Percentiles rank a stretch among this genome's conserved stretches.
phyloP scores from a whole-genome alignment of 2,329 filamentous ascomycete genomes.

The Aureobasidium sp. region DNA sequence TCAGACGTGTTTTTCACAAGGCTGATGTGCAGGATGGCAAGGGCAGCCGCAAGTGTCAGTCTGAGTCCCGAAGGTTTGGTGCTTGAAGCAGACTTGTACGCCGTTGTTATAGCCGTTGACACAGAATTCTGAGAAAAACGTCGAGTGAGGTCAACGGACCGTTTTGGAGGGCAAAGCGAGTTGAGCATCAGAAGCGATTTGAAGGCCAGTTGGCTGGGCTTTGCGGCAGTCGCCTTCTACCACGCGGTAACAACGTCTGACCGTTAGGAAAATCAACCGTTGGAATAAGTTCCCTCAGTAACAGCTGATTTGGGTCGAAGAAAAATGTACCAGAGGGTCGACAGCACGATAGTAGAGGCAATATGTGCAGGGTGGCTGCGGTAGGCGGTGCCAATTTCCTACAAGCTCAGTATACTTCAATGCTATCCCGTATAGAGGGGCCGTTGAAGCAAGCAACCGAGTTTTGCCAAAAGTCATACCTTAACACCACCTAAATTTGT shows the following conservation, averaged over 20 bases:
- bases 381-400: neutral
- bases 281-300: slow-evolving; percentile 4
- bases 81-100: neutral
- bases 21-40: neutral
- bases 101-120: slow-evolving; percentile 10
- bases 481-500: neutral
- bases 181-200: neutral
- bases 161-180: neutral
- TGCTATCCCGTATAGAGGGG: slow-evolving; percentile 1
- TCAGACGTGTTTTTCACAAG: neutral
- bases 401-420: neutral
- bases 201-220: neutral
- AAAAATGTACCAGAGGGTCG: neutral
- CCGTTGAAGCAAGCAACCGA: neutral
- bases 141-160: slow-evolving; percentile 1
- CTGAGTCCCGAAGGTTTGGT: neutral
- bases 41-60: neutral
- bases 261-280: slow-evolving; percentile 9
- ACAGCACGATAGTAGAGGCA: neutral
- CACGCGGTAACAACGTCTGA: neutral
- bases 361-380: neutral
- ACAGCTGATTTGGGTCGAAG: neutral
- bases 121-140: neutral
- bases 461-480: neutral
- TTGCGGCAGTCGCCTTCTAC: neutral